Base-by-base conservation (phyloP, 2,329 filamentous ascomycete genomes). In the Laburnicola sp. region DNA sequence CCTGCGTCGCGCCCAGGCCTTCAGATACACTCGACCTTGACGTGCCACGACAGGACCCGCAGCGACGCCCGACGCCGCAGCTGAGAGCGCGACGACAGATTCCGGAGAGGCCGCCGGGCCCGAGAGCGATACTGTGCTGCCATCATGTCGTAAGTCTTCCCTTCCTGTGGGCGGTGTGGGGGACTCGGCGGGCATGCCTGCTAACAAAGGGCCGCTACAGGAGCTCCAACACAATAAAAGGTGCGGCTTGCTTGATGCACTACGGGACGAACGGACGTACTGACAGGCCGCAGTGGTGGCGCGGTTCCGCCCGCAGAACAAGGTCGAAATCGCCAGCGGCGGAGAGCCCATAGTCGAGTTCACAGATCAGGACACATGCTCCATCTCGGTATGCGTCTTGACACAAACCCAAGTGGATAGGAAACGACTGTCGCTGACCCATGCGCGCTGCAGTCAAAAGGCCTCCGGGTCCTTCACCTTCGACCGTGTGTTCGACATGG, bases 271-370 rank as follows among this genome's bases (percentile, higher is more conserved):
- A 3, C 16, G 16, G 47, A 31, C 26, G 43, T 59, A 60, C 68
- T 72, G 59, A 73, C 64, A 45, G 45, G 26, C 50, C 48, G 48
- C 46, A 89, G 94, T 99, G 74, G 92, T 99, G 74, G 93, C 93
- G 80, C 90, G 94, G 70, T 99, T 99, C 78, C 86, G 94, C 72
- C 94, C 94, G 66, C 93, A 97, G 78, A 99, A 99, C 81, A 91
- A 90, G 78, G 77, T 94, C 75, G 94, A 99, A 80, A 82, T 95
- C 71, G 86, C 87, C 55, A 92, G 88, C 69, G 91, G 91, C 74
- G 93, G 93, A 74, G 87, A 94, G 76, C 89, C 92, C 57, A 93
- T 99, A 63, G 94, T 99, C 58, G 79, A 82, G 43, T 97, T 99
- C 74, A 86, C 89, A 72, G 86, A 87, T 63, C 87, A 92, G 50